These are phyloP conservation scores for Podospora sp. DNA, from an alignment of 495 filamentous ascomycete species.

Conservation along the genomic window DNA sequence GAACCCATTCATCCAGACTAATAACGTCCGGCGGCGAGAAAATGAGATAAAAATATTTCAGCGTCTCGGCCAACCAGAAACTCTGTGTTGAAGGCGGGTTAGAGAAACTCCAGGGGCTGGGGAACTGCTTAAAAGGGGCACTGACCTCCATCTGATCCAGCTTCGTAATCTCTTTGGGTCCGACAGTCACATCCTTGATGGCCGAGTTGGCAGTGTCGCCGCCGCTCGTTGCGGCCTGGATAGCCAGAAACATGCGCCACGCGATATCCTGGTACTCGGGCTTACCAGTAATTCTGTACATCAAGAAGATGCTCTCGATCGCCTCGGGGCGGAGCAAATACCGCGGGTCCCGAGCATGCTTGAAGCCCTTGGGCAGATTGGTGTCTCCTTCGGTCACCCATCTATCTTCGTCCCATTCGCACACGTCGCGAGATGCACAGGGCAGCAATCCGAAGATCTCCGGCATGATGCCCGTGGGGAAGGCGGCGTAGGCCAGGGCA, in stretches of 20 bases:
- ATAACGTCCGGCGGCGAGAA: conserved; percentile 61
- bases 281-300: conserved; percentile 65
- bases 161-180: conserved; percentile 26
- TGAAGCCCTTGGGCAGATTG: conserved; percentile 62
- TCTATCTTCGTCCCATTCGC: conserved; percentile 32
- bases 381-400: conserved; percentile 42
- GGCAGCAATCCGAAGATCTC: conserved; percentile 65
- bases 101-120: background rate
- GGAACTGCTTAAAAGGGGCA: background rate
- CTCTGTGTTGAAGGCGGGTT: conserved; percentile 28
- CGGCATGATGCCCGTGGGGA: conserved; percentile 83
- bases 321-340: conserved; percentile 73
- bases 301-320: conserved; percentile 66
- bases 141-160: conserved; percentile 49
- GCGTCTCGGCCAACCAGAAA: conserved; percentile 51
- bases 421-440: conserved; percentile 54
- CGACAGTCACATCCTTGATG: conserved; percentile 44
- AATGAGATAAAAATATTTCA: conserved; percentile 39
- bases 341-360: conserved; percentile 33
- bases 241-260: conserved; percentile 60
- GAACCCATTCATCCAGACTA: conserved; percentile 71
- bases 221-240: conserved; percentile 49
- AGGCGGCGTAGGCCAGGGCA: conserved; percentile 79
- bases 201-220: conserved; percentile 50
- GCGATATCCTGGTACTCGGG: conserved; percentile 53